A percentile compares a stretch with the other conserved stretches of the same genome.
Conservation (phyloP, 2,329 filamentous ascomycete species). For the Phialemonium atrogriseum region DNA sequence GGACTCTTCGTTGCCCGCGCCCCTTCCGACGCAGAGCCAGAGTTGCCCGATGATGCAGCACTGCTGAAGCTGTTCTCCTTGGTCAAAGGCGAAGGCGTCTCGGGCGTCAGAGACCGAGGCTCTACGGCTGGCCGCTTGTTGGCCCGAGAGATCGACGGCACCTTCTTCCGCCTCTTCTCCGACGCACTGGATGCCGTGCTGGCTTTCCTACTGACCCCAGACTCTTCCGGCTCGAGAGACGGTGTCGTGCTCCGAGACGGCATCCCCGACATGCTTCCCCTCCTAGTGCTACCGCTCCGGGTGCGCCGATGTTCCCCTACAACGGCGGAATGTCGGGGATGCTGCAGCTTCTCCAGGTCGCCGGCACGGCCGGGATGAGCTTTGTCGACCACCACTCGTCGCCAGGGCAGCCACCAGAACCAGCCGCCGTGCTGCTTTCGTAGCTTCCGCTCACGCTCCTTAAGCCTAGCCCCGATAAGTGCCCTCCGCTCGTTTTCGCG, state of each 20-base stretch:
- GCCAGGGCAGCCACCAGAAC: constrained; percentile 82
- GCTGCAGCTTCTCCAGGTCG: constrained; percentile 19
- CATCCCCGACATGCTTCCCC: constrained; percentile 36
- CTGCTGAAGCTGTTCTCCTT: constrained; percentile 32
- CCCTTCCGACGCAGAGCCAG: too few species aligned
- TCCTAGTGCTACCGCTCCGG: constrained; percentile 43
- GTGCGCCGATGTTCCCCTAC: constrained; percentile 39
- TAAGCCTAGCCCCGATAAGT: constrained; percentile 61
- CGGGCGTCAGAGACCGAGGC: constrained; percentile 45
- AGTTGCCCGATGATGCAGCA: constrained; percentile 4
- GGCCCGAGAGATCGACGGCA: constrained; percentile 21
- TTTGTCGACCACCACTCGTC: constrained; percentile 33
- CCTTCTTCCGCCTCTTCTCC: constrained; percentile 45
- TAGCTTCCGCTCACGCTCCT: constrained; percentile 58
- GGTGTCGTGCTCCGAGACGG: constrained; percentile 43
- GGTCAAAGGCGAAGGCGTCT: constrained; percentile 44
- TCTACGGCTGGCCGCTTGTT: constrained; percentile 37
- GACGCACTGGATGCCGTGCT: constrained; percentile 39
- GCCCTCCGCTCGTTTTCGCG: constrained; percentile 85
- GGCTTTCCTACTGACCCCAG: constrained; percentile 27
- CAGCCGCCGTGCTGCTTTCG: constrained; percentile 62
- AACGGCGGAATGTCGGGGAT: constrained; percentile 29
- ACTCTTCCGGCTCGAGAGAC: constrained; percentile 34
- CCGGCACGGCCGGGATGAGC: constrained; percentile 6
- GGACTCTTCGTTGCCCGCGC: too few species aligned